Base-by-base conservation (phyloP, 257 asterid genomes). In the Buddleja alternifolia region DNA sequence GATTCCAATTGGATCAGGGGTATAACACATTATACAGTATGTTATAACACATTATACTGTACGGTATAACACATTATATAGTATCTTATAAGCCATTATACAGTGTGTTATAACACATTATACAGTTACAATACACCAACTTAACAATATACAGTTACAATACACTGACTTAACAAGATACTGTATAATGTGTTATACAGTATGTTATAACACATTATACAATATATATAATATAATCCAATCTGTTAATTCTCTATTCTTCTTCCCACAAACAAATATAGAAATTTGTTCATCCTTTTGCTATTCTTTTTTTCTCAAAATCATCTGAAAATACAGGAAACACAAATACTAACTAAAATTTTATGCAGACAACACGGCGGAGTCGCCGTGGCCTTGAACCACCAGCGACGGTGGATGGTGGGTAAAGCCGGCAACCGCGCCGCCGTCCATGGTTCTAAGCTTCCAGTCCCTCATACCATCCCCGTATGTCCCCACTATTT, bases 391-490 rank as follows among this genome's bases (percentile, higher is more conserved):
- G n/a, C n/a, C n/a, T n/a, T n/a, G n/a, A 41, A 12, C 75, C 71
- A 41, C 46, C 41, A 65, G 39, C 51, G 36, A 50, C 80, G 88
- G 72, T 61, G 70, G 59, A 60, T 82, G 36, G 87, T 71, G 10
- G 75, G 62, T 44, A 89, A 85, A 74, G 84, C 89, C 29, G 60
- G 84, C 40, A 81, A 74, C 61, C 87, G 88, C 12, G 86, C 89
- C 34, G 86, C 89, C 60, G 93, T 86, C 56, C 93, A 86, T 29
- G 91, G 96, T 32, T 54, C 83, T 34, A 88, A 82, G 82, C 85
- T 77, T 40, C 96, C 91, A 4, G 29, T 68, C 48, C 82, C 85
- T 10, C 82, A 75, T 20, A 24, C 51, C 53, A 60, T 81, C 19
- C 81, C 76, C 17, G 93, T 85, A 46, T 67, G 75, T 59, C 15